These are phyloP conservation scores for Epichloe brachyelytri DNA, from an alignment of 2,329 filamentous ascomycete species.

Conservation along the genomic window DNA sequence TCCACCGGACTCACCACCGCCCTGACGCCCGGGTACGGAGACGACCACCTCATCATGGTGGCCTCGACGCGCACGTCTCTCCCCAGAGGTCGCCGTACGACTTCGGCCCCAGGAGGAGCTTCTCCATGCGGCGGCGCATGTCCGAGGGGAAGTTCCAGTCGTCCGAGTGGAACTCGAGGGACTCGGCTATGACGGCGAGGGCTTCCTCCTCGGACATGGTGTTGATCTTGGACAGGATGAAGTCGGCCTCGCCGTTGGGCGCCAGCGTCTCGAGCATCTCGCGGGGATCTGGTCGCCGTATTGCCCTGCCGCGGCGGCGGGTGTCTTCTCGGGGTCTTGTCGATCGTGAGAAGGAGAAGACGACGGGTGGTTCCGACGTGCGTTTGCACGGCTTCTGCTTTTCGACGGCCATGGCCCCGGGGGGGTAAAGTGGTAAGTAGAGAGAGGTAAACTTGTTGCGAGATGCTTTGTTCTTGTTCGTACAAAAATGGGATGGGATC, in stretches of 20 bases:
- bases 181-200: slow-evolving; percentile 24
- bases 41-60: slow-evolving; percentile 26
- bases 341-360: not conserved
- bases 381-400: too few species aligned
- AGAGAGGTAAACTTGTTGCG: too few species aligned
- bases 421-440: too few species aligned
- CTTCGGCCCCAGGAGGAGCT: slow-evolving; percentile 25
- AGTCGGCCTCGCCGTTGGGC: slow-evolving; percentile 26
- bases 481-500: too few species aligned
- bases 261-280: slow-evolving; percentile 27
- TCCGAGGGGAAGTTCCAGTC: slow-evolving; percentile 31
- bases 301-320: not conserved
- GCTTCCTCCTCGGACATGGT: slow-evolving; percentile 30
- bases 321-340: slow-evolving; percentile 1
- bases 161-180: slow-evolving; percentile 25
- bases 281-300: slow-evolving; percentile 24
- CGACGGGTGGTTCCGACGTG: too few species aligned
- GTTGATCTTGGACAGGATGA: slow-evolving; percentile 28
- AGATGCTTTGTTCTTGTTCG: too few species aligned
- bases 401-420: too few species aligned
- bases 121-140: slow-evolving; percentile 28
- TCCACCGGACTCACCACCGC: slow-evolving; percentile 26
- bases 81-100: slow-evolving; percentile 25
- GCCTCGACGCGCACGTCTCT: slow-evolving; percentile 28
- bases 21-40: slow-evolving; percentile 29